These are phyloP conservation scores for Calocybe cyanea DNA, from an alignment of 768 basidiomycete species.

Conservation along the genomic window DNA sequence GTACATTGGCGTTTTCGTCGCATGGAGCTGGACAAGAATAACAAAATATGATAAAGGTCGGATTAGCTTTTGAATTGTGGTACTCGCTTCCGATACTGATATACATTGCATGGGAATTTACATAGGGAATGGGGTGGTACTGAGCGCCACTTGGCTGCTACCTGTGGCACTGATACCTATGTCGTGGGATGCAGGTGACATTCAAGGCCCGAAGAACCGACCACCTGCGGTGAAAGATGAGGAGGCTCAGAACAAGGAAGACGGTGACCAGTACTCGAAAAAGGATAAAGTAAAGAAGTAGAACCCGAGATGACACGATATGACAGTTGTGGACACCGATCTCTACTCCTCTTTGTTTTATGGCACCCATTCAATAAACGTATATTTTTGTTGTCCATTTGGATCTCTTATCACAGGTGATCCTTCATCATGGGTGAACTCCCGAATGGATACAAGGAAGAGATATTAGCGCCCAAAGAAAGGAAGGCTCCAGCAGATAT, in stretches of 20 bases:
- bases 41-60: slow-evolving; percentile 64
- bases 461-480: too few relatives aligned
- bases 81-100: slow-evolving; percentile 5
- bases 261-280: not conserved
- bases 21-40: slow-evolving; percentile 76
- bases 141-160: slow-evolving; percentile 81
- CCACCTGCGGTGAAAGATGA: slow-evolving; percentile 1
- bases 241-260: slow-evolving; percentile 16
- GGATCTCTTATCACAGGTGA: too few relatives aligned
- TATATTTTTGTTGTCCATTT: too few relatives aligned
- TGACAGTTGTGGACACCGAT: not conserved
- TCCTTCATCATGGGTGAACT: too few relatives aligned
- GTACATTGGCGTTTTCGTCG: slow-evolving; percentile 72
- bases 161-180: slow-evolving; percentile 74
- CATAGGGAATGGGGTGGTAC: slow-evolving; percentile 73
- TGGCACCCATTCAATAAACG: too few relatives aligned
- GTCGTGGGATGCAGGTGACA: slow-evolving; percentile 59
- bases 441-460: too few relatives aligned
- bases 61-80: slow-evolving; percentile 6
- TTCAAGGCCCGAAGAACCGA: slow-evolving; percentile 26
- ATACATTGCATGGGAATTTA: slow-evolving; percentile 2
- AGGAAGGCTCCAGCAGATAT: too few relatives aligned
- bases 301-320: not conserved
- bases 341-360: too few relatives aligned
- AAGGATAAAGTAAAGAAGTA: not conserved